Conservation (phyloP, 2,329 filamentous ascomycete species). For the Aspergillus carbonarius region DNA sequence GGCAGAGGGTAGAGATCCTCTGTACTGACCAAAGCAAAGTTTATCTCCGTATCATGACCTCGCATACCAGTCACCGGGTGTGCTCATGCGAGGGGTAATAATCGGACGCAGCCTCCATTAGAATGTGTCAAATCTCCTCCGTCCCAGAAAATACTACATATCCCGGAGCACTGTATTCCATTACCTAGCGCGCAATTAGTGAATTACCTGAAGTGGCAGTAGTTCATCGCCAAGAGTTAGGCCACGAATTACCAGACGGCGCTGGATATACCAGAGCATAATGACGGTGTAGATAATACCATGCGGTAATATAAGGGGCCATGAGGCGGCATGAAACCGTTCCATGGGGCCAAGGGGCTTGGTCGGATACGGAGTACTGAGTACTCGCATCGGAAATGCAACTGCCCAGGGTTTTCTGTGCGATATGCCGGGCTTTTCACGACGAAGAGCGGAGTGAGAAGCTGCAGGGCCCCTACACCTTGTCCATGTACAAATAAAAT, state of each 20-base stretch:
- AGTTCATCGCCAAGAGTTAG: constrained; percentile 1
- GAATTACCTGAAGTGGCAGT: constrained; percentile 8
- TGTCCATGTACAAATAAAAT: too few relatives aligned
- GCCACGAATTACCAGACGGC: constrained; percentile 8
- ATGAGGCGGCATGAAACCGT: neutral
- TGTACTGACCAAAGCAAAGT: neutral
- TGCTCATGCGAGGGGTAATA: constrained; percentile 8
- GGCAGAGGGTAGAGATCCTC: neutral
- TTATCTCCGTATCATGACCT: neutral
- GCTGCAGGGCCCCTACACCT: too few relatives aligned
- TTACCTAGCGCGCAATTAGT: constrained; percentile 2
- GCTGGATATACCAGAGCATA: neutral
- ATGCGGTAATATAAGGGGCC: neutral
- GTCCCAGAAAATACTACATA: neutral
- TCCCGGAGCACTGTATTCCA: constrained; percentile 18
- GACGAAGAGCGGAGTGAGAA: too few relatives aligned
- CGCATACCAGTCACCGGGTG: neutral
- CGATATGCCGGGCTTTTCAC: too few relatives aligned
- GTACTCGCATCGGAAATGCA: neutral
- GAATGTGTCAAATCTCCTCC: neutral
- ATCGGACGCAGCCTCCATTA: neutral
- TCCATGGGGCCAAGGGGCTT: neutral
- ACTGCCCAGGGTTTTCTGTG: neutral
- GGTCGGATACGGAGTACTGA: neutral
- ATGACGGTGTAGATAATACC: neutral